phyloP scores from a whole-genome alignment of 2,329 filamentous ascomycete genomes.

The Didymella pomorum region DNA sequence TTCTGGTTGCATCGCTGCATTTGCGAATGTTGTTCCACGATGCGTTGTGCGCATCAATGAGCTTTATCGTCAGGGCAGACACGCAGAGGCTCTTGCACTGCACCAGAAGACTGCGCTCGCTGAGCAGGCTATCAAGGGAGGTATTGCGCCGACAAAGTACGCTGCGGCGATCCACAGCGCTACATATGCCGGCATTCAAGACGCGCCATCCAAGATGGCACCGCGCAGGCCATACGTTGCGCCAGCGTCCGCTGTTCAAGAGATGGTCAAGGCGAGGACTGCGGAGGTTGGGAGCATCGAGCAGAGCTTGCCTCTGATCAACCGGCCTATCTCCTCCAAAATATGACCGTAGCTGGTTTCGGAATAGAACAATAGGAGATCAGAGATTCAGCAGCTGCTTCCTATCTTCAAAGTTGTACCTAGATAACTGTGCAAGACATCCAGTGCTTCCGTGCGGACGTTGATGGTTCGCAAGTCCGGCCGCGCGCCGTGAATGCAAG shows the following conservation, averaged over 20 bases:
- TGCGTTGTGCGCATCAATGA: conserved; percentile 63
- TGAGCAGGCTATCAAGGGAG: conserved; percentile 69
- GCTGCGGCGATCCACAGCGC: background rate
- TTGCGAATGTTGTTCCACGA: conserved; percentile 54
- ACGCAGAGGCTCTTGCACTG: conserved; percentile 64
- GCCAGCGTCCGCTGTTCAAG: background rate
- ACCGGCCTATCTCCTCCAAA: background rate
- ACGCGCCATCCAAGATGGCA: background rate
- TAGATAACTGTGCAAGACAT: background rate
- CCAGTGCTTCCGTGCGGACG: background rate
- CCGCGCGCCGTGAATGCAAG: background rate
- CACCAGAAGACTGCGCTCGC: conserved; percentile 69
- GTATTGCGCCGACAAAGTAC: background rate
- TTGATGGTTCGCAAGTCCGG: background rate
- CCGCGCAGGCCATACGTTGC: background rate
- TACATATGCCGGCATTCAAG: background rate
- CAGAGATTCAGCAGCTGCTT: background rate
- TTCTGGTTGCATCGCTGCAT: conserved; percentile 64
- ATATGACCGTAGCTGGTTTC: background rate
- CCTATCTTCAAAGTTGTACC: background rate
- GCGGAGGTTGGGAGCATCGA: background rate
- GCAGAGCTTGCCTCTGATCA: background rate
- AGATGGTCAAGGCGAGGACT: background rate
- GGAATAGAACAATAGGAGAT: background rate
- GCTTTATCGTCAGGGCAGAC: conserved; percentile 64